A percentile compares a stretch with the other conserved stretches of the same genome.
Conservation (phyloP, 345 rosid genomes). For the Citropsis articulata region DNA sequence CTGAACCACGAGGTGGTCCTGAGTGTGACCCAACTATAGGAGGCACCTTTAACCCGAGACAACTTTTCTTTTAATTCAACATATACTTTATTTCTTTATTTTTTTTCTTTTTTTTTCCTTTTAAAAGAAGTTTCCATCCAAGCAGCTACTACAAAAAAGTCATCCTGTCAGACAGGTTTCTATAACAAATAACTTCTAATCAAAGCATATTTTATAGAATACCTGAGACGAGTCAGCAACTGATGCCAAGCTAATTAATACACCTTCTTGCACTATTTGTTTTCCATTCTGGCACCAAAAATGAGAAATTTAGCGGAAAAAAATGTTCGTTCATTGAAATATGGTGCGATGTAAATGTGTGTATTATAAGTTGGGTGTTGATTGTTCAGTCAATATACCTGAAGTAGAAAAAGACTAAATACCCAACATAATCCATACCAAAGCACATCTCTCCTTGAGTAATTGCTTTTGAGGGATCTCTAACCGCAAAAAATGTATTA, state of each 20-base stretch:
- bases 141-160: too few species aligned
- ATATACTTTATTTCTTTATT: too few species aligned
- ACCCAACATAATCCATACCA: slow-evolving; percentile 79
- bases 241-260: slow-evolving; percentile 94
- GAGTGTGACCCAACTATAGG: too few species aligned
- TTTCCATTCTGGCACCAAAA: slow-evolving; percentile 66
- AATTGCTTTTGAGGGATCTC: slow-evolving; percentile 61
- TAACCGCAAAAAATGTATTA: slow-evolving; percentile 39
- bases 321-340: background rate
- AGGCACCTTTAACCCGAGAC: too few species aligned
- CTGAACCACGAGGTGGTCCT: too few species aligned
- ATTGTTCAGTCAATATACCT: slow-evolving; percentile 46
- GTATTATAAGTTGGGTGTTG: background rate
- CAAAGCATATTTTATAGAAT: slow-evolving; percentile 8
- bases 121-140: too few species aligned
- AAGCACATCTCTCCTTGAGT: slow-evolving; percentile 46
- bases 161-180: slow-evolving; percentile 12
- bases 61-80: too few species aligned
- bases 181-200: slow-evolving; percentile 1
- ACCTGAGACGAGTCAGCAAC: slow-evolving; percentile 99
- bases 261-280: slow-evolving; percentile 99
- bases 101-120: too few species aligned
- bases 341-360: background rate
- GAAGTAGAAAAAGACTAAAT: slow-evolving; percentile 65
- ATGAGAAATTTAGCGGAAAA: slow-evolving; percentile 7